phyloP scores from a whole-genome alignment of 2,329 filamentous ascomycete genomes.

The Teratosphaeria nubilosa region DNA sequence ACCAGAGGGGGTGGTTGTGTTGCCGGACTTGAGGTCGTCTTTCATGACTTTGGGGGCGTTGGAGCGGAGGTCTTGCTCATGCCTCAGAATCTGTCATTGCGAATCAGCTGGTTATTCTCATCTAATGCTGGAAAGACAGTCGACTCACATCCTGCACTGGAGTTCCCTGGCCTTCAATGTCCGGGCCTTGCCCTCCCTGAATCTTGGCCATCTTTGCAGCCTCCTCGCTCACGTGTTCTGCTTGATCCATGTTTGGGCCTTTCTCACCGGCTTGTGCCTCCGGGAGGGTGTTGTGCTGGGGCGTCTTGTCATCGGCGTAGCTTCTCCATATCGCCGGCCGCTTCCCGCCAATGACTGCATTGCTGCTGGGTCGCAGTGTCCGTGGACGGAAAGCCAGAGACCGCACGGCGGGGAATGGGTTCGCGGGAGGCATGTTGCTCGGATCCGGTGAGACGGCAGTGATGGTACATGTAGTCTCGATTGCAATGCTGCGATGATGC shows the following conservation, averaged over 20 bases:
- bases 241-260: constrained; percentile 42
- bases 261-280: constrained; percentile 11
- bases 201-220: constrained; percentile 50
- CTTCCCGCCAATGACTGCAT: constrained; percentile 13
- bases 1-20: constrained; percentile 15
- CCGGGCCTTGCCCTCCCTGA: constrained; percentile 48
- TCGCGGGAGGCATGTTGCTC: not conserved
- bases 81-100: constrained; percentile 47
- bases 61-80: constrained; percentile 51
- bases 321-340: constrained; percentile 9
- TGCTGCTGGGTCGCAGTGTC: constrained; percentile 12
- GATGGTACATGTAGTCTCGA: not conserved
- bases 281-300: constrained; percentile 19
- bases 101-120: not conserved
- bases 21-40: constrained; percentile 41
- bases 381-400: constrained; percentile 5
- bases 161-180: constrained; percentile 52
- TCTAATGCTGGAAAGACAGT: not conserved
- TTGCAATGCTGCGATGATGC: not conserved
- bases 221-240: constrained; percentile 56
- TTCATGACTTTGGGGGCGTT: constrained; percentile 59
- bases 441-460: not conserved
- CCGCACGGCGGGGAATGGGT: constrained; percentile 1
- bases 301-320: constrained; percentile 17
- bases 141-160: constrained; percentile 53